phyloP scores from a whole-genome alignment of 2,329 filamentous ascomycete genomes.

The Phialophora expanda region DNA sequence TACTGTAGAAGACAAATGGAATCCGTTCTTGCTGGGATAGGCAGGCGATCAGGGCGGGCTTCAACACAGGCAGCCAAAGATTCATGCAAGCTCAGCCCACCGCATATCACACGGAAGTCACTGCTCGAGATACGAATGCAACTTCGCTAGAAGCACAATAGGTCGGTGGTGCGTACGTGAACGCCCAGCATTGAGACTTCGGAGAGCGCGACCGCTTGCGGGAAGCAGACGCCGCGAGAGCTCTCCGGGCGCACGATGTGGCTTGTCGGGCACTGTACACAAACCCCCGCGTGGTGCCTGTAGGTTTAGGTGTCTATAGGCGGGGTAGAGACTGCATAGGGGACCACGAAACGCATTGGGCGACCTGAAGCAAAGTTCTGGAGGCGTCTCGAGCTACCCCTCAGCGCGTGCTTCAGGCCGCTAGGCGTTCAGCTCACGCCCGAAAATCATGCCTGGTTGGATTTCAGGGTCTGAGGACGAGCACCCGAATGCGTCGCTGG shows the following conservation, averaged over 20 bases:
- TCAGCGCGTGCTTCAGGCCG: constrained; percentile 9
- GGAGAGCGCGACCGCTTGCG: neutral
- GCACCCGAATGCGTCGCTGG: neutral
- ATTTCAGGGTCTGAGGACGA: constrained; percentile 11
- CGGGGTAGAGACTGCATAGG: constrained; percentile 8
- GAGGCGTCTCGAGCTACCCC: constrained; percentile 18
- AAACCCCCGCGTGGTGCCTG: constrained; percentile 7
- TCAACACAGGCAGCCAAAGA: constrained; percentile 18
- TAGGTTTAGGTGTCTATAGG: constrained; percentile 14
- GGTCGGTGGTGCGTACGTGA: neutral
- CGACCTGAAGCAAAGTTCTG: constrained; percentile 9
- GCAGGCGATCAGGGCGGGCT: neutral
- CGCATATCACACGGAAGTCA: constrained; percentile 1
- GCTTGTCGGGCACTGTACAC: neutral
- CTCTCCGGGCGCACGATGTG: neutral
- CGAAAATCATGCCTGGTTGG: constrained; percentile 8
- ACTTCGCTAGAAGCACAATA: too few species aligned
- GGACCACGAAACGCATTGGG: constrained; percentile 1
- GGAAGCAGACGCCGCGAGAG: neutral
- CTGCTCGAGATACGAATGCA: neutral
- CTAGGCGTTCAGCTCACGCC: constrained; percentile 13
- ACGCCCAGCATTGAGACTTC: neutral
- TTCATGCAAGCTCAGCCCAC: constrained; percentile 20
- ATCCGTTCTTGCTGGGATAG: constrained; percentile 5
- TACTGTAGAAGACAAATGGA: neutral